phyloP scores from a whole-genome alignment of 2,329 filamentous ascomycete species.

The Colletotrichum endophyticum region DNA sequence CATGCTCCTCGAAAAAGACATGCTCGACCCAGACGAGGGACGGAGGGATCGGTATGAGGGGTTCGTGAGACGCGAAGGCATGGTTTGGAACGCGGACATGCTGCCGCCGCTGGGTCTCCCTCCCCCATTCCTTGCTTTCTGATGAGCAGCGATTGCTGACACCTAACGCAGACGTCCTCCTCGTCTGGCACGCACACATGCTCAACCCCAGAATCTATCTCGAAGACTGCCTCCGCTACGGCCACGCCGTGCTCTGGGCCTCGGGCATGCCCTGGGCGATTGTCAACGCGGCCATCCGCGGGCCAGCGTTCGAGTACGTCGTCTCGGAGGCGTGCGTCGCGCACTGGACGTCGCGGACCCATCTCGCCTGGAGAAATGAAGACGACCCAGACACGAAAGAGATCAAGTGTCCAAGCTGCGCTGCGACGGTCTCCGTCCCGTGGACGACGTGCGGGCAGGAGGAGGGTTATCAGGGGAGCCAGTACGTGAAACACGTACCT shows the following conservation, averaged over 20 bases:
- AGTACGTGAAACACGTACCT: neutral
- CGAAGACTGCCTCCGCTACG: conserved; percentile 66
- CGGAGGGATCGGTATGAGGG: conserved; percentile 24
- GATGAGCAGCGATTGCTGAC: neutral
- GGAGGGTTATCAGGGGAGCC: conserved; percentile 34
- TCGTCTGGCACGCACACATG: conserved; percentile 77
- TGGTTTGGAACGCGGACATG: conserved; percentile 38
- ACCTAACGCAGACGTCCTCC: conserved; percentile 60
- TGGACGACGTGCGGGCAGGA: conserved; percentile 57
- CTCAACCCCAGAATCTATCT: conserved; percentile 71
- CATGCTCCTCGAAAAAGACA: conserved; percentile 29
- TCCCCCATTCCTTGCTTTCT: neutral
- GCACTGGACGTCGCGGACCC: conserved; percentile 50
- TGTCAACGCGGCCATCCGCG: conserved; percentile 59
- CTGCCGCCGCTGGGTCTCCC: conserved; percentile 53
- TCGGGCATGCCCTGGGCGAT: conserved; percentile 67
- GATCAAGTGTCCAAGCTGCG: conserved; percentile 58
- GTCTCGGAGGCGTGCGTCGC: conserved; percentile 43
- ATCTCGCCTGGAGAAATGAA: conserved; percentile 59
- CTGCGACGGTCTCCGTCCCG: conserved; percentile 39
- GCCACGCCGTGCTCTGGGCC: conserved; percentile 58
- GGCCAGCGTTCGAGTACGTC: conserved; percentile 53
- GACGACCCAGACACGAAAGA: conserved; percentile 48
- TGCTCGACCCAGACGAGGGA: conserved; percentile 20
- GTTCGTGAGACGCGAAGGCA: conserved; percentile 29